Conservation (phyloP, 257 asterid genomes). For the Solanum chiquidenum region DNA sequence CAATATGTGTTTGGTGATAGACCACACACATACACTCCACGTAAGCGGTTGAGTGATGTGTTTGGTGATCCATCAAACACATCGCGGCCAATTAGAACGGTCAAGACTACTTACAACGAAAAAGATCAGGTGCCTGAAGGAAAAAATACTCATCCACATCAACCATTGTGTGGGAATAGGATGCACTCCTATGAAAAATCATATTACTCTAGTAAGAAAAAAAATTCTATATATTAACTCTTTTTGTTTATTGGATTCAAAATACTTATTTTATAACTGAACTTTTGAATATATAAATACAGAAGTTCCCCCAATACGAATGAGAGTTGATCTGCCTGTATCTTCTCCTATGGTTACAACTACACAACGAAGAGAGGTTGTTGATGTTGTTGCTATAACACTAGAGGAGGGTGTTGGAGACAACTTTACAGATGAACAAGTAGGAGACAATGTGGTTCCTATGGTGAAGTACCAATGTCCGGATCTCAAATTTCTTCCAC, state of each 20-base stretch:
- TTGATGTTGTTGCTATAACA: too few relatives aligned
- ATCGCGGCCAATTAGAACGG: too few relatives aligned
- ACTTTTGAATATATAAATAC: too few relatives aligned
- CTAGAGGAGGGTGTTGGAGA: background rate
- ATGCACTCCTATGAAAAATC: background rate
- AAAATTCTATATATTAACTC: background rate
- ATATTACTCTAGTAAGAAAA: background rate
- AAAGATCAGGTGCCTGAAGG: too few relatives aligned
- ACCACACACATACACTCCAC: background rate
- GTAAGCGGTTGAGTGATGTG: background rate
- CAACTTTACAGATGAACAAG: background rate
- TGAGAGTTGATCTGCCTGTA: background rate
- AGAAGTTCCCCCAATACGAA: too few relatives aligned
- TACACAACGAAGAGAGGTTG: background rate
- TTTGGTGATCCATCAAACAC: background rate
- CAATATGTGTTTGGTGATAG: background rate
- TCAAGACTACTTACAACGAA: background rate
- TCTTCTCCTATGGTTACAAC: background rate
- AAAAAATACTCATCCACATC: background rate
- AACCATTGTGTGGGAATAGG: background rate
- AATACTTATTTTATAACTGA: too few relatives aligned
- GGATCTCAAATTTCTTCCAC: background rate
- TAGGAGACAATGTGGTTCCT: background rate
- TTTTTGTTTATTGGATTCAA: too few relatives aligned
- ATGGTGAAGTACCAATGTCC: background rate